Evolutionary conservation across 345 rosid genomes (phyloP), one percentile per base, ranked within the genome.

Genomic region (Tarenaya hassleriana): DNA sequence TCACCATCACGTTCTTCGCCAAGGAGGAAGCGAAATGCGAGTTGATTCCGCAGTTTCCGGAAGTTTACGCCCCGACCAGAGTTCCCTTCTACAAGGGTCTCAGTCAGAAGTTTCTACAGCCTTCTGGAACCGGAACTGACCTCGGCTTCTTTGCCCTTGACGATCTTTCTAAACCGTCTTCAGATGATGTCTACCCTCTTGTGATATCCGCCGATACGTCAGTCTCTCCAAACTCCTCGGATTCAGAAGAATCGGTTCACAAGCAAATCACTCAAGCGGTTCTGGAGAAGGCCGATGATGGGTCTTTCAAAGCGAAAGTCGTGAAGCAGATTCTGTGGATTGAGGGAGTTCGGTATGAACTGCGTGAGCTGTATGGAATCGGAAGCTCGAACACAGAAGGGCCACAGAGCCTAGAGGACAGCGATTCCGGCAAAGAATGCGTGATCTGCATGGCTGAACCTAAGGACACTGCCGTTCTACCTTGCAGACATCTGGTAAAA

Each of bases 371-470:
- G 31, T 89, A 76, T 62, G 95, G 97, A 48, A 75, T 83, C 40
- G 85, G 81, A 51, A 83, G 75, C 73, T 73, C 83, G 9, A 60
- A 69, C 16, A 19, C 29, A 18, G 51, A 60, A 48, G 61, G 51
- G 34, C 34, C 70, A 6, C 78, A 74, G 42, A 78, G 68, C 42
- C 75, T 78, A 61, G 71, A 74, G 44, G 86, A 82, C 51, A 67
- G 43, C 34, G 87, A 70, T 57, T 69, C 74, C 4, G 95, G 75
- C 70, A 78, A 85, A 67, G 95, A 88, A 53, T 88, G 97, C 50
- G 97, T 85, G 45, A 85, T 88, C 50, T 88, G 97, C 89, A 77
- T 88, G 95, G 80, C 85, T 41, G 92, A 85, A 71, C 85, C 84
- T 14, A 83, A 85, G 79, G 83, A 85, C 74, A 88, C 95, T 1